phyloP scores from a whole-genome alignment of 2,329 filamentous ascomycete genomes.

The Colletotrichum gloeosporioides region DNA sequence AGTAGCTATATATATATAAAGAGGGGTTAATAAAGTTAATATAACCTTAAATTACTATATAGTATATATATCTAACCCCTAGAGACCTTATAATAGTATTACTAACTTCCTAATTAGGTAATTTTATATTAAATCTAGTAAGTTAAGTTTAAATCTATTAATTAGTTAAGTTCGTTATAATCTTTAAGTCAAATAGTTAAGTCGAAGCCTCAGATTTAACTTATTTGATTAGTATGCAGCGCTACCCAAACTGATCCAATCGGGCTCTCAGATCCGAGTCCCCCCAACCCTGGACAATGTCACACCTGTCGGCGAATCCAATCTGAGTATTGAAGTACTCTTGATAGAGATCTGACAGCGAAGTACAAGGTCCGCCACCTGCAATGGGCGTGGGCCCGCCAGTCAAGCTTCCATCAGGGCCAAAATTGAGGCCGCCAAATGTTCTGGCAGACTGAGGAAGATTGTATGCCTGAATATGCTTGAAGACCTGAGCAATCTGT shows the following conservation, averaged over 20 bases:
- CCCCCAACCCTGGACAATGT: background rate
- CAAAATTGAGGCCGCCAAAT: background rate
- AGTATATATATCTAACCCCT: too few relatives aligned
- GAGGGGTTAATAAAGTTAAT: too few relatives aligned
- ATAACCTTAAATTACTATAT: too few relatives aligned
- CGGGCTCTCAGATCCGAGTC: background rate
- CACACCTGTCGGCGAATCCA: background rate
- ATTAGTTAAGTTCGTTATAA: too few relatives aligned
- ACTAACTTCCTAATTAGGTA: too few relatives aligned
- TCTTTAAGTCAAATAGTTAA: too few relatives aligned
- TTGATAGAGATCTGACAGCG: background rate
- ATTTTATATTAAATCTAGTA: too few relatives aligned
- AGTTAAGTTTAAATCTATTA: too few relatives aligned
- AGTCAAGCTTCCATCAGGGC: background rate
- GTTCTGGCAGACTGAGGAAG: background rate
- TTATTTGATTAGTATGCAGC: too few relatives aligned
- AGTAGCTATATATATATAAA: too few relatives aligned
- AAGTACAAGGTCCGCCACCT: background rate
- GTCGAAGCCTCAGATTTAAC: too few relatives aligned
- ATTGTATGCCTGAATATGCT: background rate
- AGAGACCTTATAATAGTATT: too few relatives aligned
- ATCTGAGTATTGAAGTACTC: background rate
- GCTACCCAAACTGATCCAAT: background rate
- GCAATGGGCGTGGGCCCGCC: background rate
- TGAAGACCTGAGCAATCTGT: background rate